Base-by-base conservation (phyloP, 345 rosid species). In the Salix dunnii region DNA sequence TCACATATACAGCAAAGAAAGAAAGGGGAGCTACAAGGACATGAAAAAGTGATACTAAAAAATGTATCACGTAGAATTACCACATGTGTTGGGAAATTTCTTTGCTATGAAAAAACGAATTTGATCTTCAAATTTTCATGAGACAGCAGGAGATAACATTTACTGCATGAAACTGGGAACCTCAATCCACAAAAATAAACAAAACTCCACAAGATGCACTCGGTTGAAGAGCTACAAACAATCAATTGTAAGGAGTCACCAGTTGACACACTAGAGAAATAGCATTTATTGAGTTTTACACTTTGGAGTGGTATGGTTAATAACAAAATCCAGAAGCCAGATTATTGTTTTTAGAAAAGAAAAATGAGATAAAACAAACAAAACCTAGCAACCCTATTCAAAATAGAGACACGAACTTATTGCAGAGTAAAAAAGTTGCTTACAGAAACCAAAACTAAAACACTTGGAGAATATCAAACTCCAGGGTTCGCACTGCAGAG, bases 401-500 rank as follows among this genome's bases (percentile, higher is more conserved):
- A n/a, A 62, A 48, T 61, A n/a, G 38, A 77, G 73, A 7, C 36
- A 67, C 13, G 67, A 48, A 42, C 53, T n/a, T 23, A 68, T 30
- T 58, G 70, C 38, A 61, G 79, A 76, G 84, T 14, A 38, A 78
- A 80, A 79, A 83, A 75, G 88, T 82, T 81, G 90, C 91, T 93
- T 90, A 89, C 96, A 79, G 87, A 87, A 65, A 85, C 81, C 77
- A 89, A 88, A 88, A 84, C 80, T 79, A 86, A 74, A 86, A 90
- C 82, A 86, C 84, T 78, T 82, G 85, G 89, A 77, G 82, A 83
- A 65, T 76, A 89, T 92, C 97, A 94, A 91, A 91, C 98, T 84
- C 97, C 97, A 80, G 97, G 97, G 78, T 92, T 89, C 65, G 97
- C 97, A 91, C 88, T 88, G 93, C 94, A 90, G 75, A 94, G 86